Base-by-base conservation (phyloP, 495 filamentous ascomycete genomes). In the Tuber microsphaerosporum region DNA sequence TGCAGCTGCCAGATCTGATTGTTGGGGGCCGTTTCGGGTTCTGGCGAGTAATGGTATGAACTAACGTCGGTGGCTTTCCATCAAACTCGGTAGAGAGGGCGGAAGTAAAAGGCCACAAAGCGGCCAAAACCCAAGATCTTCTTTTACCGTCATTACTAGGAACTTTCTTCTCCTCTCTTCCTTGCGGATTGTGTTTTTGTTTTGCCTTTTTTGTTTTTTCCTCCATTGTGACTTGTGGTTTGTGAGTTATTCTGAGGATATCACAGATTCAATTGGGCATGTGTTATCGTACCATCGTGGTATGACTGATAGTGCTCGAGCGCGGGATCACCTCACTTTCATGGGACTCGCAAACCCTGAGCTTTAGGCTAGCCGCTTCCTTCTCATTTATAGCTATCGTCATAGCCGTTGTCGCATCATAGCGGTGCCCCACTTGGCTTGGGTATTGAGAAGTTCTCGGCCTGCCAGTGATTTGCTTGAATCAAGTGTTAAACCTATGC, bases 41-140 rank as follows among this genome's bases (percentile, higher is more conserved):
- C 26, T 9, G 16, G 26, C 56, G 56, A 65, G 56, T 5, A 31
- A 17, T n/a, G 14, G 56, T 65, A 31, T 65, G 56, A 6, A 6
- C 56, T 65, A 65, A 65, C 56, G 56, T 65, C n/a, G 56, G 56
- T 65, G 56, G 56, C 26, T 65, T 31, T 65, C 56, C 56, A 65
- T 65, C n/a, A 65, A 65, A 65, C n/a, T 65, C 56, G 56, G 56
- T 31, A 65, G 56, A 16, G 56, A 31, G 4, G 12, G 26, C 26
- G 56, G 56, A 9, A 65, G 56, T 65, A n/a, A 65, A 65, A 65
- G 56, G 31, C 26, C 56, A n/a, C 31, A 65, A 65, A 65, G 56
- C 56, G 56, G 56, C 56, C 56, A 65, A 65, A 65, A 65, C 56
- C 26, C 14, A 6, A 26, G 56, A 31, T 65, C 31, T 65, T 65